phyloP scores from a whole-genome alignment of 140 eudicot species.

The Anethum foeniculum region DNA sequence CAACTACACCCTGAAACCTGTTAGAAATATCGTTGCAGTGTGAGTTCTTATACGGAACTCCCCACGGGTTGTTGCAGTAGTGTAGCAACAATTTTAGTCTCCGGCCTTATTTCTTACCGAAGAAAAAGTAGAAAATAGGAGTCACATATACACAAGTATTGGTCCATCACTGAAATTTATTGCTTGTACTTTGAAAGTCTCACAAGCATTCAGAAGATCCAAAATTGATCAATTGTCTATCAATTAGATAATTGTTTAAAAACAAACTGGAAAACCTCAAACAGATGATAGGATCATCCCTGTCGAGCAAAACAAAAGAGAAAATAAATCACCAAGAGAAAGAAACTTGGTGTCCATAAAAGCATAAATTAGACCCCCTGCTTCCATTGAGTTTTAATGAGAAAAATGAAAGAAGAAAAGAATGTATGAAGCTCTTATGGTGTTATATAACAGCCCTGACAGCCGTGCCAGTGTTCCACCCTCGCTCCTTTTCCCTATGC shows the following conservation, averaged over 20 bases:
- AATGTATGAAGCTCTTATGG: neutral
- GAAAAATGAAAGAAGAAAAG: neutral
- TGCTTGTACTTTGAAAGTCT: neutral
- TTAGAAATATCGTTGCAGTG: neutral
- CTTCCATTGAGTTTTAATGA: neutral
- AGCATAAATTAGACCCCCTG: conserved; percentile 5
- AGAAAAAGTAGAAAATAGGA: too few relatives aligned
- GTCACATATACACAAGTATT: too few relatives aligned
- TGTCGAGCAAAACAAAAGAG: neutral
- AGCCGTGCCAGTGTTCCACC: conserved; percentile 71
- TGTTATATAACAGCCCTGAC: conserved; percentile 16
- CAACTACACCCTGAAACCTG: neutral
- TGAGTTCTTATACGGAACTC: neutral
- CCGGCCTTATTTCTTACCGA: too few relatives aligned
- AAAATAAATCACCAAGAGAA: neutral
- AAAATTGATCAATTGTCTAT: neutral
- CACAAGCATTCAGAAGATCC: neutral
- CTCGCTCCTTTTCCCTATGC: conserved; percentile 73
- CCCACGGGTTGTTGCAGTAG: neutral
- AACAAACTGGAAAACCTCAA: neutral
- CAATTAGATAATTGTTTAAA: neutral
- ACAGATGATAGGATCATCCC: conserved; percentile 21
- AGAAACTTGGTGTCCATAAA: neutral
- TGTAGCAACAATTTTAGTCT: neutral
- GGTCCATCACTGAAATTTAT: too few relatives aligned